Evolutionary conservation across 257 asterid species (phyloP), one percentile per base, ranked within the genome.

Genomic region (Penstemon newberryi): DNA sequence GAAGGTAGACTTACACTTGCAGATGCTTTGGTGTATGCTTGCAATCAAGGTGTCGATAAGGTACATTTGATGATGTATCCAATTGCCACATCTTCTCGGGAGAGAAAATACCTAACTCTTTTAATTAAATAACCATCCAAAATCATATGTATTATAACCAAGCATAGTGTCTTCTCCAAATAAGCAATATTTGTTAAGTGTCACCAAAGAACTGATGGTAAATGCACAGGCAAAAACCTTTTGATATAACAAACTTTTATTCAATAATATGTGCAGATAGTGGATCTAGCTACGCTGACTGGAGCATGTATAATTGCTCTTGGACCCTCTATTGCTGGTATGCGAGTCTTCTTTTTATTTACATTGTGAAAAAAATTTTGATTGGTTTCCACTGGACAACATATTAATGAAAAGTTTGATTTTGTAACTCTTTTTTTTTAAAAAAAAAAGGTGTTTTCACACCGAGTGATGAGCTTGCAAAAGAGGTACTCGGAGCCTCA

Each of bases 1-100:
- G 99, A 94, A 84, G 99, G 99, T 39, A 78, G 99, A 63, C 97
- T 94, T 39, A 94, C 99, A 37, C 95, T 94, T 70, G 99, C 99
- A 5, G 97, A 94, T 79, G 97, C 99, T 57, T 81, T 94, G 83
- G 86, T 94, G 33, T 94, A 94, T 75, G 93, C 97, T 72, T 89
- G 99, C 76, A 89, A 89, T 79, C 97, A 91, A 86, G 97, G 99
- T 43, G 96, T 76, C 44, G 99, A 89, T 49, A 94, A 94, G 99
- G 97, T 94, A 91, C 77, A 8, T 62, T 39, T 36, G 9, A 45
- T 15, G 51, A 25, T 50, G 12, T 19, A 8, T 47, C 36, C 57
- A 9, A 15, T 4, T 60, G 33, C 12, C 45, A 45, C 46, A 3
- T 41, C 49, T 53, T 11, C 4, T 2, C 15, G 11, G 64, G 67